A percentile compares a stretch with the other conserved stretches of the same genome.
Evolutionary conservation across 23 red algal species (phyloP).

Genomic region (Gracilaria vermiculophylla): DNA sequence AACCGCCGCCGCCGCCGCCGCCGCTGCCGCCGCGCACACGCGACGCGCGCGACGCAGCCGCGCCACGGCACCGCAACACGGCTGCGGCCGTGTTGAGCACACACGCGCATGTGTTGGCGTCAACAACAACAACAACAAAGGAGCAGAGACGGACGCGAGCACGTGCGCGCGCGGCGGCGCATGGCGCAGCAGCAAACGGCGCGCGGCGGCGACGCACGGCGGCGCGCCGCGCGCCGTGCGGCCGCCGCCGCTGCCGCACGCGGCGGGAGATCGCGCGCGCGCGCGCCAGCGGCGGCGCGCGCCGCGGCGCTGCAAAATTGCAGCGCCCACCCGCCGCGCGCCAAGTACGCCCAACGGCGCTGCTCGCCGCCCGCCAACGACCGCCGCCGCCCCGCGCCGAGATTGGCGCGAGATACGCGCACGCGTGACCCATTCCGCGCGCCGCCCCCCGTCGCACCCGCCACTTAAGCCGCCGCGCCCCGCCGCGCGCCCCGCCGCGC

Average conservation of each 20-base stretch:
- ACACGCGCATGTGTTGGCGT: too few relatives aligned
- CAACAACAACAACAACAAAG: too few relatives aligned
- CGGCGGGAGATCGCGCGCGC: slow-evolving; percentile 1
- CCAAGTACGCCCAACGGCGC: not conserved
- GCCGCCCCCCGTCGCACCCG: not conserved
- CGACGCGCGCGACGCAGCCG: too few relatives aligned
- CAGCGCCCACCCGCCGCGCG: not conserved
- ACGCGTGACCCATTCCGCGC: not conserved
- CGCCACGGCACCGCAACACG: too few relatives aligned
- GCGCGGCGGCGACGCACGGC: not conserved
- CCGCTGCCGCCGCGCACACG: too few relatives aligned
- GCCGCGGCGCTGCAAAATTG: not conserved
- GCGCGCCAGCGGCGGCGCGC: not conserved
- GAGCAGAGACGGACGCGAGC: too few relatives aligned
- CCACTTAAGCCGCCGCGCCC: not conserved
- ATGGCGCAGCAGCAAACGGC: too few relatives aligned
- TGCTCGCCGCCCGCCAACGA: not conserved
- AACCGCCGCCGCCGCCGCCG: too few relatives aligned
- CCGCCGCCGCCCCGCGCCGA: not conserved
- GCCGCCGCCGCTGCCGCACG: not conserved
- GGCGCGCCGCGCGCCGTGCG: not conserved
- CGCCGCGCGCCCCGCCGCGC: not conserved
- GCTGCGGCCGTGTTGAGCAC: too few relatives aligned
- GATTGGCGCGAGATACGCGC: not conserved
- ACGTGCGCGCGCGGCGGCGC: not conserved